phyloP scores from a whole-genome alignment of 176 grass and related monocot genomes.

The Oryza officinalis region DNA sequence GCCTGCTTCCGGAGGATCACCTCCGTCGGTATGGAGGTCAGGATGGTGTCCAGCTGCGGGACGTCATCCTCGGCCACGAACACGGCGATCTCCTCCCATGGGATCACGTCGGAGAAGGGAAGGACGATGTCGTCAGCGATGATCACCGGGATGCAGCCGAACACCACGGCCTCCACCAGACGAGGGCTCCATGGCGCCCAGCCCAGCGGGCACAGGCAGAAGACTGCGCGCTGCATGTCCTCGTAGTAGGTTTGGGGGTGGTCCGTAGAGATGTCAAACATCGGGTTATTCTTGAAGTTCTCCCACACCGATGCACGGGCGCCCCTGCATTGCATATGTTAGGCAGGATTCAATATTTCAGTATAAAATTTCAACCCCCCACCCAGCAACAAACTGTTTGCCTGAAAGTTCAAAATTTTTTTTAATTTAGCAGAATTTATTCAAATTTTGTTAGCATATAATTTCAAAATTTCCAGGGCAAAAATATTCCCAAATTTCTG shows the following conservation, averaged over 20 bases:
- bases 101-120: slow-evolving; percentile 40
- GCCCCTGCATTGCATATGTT: neutral
- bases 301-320: neutral
- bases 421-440: neutral
- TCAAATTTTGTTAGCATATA: no score
- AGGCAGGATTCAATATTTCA: neutral
- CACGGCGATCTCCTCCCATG: slow-evolving; percentile 49
- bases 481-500: no score
- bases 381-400: neutral
- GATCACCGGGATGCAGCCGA: slow-evolving; percentile 60
- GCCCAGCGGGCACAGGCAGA: slow-evolving; percentile 65
- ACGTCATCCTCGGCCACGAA: slow-evolving; percentile 49
- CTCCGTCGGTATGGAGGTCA: slow-evolving; percentile 25
- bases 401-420: neutral
- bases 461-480: no score
- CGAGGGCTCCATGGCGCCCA: slow-evolving; percentile 76
- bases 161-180: slow-evolving; percentile 53
- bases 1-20: slow-evolving; percentile 38
- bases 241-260: neutral
- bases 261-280: neutral
- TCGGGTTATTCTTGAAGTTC: neutral
- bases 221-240: slow-evolving; percentile 9
- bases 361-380: neutral
- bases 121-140: slow-evolving; percentile 58
- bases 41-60: slow-evolving; percentile 39